phyloP scores from a whole-genome alignment of 2,329 filamentous ascomycete species.

The Cladosporium phlei region DNA sequence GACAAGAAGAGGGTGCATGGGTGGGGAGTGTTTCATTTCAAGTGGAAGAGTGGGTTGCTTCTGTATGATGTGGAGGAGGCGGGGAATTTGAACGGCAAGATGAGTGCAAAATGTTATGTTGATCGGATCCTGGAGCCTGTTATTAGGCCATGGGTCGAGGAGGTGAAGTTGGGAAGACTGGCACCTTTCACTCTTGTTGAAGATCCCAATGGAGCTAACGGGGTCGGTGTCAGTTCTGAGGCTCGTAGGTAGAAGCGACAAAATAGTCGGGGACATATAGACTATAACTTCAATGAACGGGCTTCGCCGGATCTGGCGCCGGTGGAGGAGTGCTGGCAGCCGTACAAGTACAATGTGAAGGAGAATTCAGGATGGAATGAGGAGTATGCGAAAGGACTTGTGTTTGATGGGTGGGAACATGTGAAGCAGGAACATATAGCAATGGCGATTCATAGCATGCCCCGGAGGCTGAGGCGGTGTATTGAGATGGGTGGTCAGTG shows the following conservation, averaged over 20 bases:
- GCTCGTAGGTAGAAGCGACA: neutral
- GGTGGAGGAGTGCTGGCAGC: constrained; percentile 1
- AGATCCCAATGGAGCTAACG: neutral
- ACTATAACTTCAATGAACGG: neutral
- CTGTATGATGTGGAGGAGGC: no score
- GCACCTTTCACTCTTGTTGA: neutral
- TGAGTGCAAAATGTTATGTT: neutral
- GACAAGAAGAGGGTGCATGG: neutral
- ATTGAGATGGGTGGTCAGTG: constrained; percentile 5
- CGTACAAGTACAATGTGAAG: neutral
- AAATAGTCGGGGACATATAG: neutral
- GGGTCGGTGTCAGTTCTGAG: neutral
- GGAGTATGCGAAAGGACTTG: neutral
- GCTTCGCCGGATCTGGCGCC: constrained; percentile 2
- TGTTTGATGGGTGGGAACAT: neutral
- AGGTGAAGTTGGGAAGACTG: neutral
- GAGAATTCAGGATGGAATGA: neutral
- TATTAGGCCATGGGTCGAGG: constrained; percentile 2
- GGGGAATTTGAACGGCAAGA: constrained; percentile 9
- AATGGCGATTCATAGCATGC: neutral
- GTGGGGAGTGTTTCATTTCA: neutral
- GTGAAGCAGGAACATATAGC: neutral
- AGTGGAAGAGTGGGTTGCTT: constrained; percentile 4
- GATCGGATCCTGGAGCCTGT: neutral
- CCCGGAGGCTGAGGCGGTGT: neutral